phyloP scores from a whole-genome alignment of 257 asterid genomes.

The Penstemon eatonii region DNA sequence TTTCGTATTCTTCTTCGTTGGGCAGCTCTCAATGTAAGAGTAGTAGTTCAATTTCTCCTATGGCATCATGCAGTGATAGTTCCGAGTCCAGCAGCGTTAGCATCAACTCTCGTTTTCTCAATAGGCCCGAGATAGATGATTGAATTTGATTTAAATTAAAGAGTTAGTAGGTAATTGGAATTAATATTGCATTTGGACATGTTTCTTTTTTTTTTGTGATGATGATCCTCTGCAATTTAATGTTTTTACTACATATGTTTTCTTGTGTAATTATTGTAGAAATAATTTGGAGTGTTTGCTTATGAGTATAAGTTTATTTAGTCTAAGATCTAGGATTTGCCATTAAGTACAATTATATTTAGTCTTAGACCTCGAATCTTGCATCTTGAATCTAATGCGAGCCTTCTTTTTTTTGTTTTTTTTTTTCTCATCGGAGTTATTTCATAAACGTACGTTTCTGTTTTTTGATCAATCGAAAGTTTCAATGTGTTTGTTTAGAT shows the following conservation, averaged over 20 bases:
- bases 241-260: conserved; percentile 23
- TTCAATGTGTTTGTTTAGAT: no score
- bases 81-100: conserved; percentile 48
- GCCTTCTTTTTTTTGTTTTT: no score
- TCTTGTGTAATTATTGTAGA: conserved; percentile 26
- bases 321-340: not conserved
- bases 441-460: not conserved
- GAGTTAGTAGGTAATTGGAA: conserved; percentile 5
- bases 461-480: no score
- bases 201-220: conserved; percentile 37
- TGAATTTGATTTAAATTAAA: conserved; percentile 3
- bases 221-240: conserved; percentile 60
- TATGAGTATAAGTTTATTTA: not conserved
- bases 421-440: no score
- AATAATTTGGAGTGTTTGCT: conserved; percentile 6
- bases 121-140: conserved; percentile 30
- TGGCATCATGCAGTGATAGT: conserved; percentile 50
- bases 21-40: conserved; percentile 30
- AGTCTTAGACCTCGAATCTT: no score
- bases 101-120: conserved; percentile 31
- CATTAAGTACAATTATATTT: no score
- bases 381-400: no score
- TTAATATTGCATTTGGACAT: conserved; percentile 65
- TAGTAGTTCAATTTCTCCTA: conserved; percentile 48
- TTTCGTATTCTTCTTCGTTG: conserved; percentile 32